Conservation (phyloP, 345 rosid species). For the Syzygium grande region DNA sequence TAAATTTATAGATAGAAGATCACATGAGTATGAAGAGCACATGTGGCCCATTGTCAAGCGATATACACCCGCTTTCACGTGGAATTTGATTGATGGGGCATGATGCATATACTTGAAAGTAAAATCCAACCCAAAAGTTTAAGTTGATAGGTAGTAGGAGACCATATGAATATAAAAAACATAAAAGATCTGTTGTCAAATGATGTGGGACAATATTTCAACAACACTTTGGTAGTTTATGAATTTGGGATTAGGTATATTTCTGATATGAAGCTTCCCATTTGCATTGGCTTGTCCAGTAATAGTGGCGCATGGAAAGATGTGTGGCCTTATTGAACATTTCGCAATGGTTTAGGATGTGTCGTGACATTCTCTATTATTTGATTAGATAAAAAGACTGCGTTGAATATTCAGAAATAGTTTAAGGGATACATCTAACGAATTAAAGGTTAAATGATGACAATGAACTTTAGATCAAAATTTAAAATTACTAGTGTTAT, state of each 20-base stretch:
- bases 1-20: too few species aligned
- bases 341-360: background rate
- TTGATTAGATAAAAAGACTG: background rate
- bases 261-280: background rate
- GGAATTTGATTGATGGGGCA: background rate
- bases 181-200: accelerated
- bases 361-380: background rate
- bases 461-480: accelerated
- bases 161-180: background rate
- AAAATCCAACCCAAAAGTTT: background rate
- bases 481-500: accelerated
- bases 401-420: background rate
- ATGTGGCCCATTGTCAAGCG: background rate
- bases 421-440: background rate
- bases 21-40: too few species aligned
- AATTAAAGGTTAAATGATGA: background rate
- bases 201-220: background rate
- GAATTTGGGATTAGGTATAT: background rate
- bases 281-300: background rate
- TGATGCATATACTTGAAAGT: accelerated
- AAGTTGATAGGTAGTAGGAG: accelerated
- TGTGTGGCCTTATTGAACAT: background rate
- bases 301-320: accelerated
- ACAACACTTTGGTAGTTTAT: background rate
- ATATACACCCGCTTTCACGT: background rate